phyloP scores from a whole-genome alignment of 352 stramenopile genomes.

The Phytopythium boreale region DNA sequence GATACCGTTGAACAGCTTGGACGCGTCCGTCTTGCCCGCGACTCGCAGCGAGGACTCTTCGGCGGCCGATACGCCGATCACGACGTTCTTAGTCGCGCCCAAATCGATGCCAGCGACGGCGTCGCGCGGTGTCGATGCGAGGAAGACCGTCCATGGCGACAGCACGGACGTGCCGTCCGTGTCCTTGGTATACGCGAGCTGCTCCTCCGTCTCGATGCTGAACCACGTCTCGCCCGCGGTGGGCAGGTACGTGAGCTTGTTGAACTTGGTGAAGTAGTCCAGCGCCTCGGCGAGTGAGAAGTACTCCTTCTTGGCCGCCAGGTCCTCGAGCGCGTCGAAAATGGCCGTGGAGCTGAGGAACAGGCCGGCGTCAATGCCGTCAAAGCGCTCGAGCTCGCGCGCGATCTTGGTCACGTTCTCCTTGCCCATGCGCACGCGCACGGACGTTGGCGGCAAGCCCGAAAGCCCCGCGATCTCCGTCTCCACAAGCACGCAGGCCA shows the following conservation, averaged over 20 bases:
- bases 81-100: slow-evolving; percentile 64
- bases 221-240: slow-evolving; percentile 79
- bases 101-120: slow-evolving; percentile 15
- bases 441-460: slow-evolving; percentile 50
- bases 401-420: slow-evolving; percentile 63
- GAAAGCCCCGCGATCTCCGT: slow-evolving; percentile 61
- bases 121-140: slow-evolving; percentile 51
- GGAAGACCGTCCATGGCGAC: slow-evolving; percentile 76
- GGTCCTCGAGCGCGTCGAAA: slow-evolving; percentile 58
- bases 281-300: slow-evolving; percentile 77
- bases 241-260: slow-evolving; percentile 58
- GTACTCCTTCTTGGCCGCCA: slow-evolving; percentile 61
- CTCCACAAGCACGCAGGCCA: slow-evolving; percentile 74
- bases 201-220: slow-evolving; percentile 80
- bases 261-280: slow-evolving; percentile 61
- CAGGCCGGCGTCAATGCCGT: slow-evolving; percentile 68
- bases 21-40: slow-evolving; percentile 49
- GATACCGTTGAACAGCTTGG: slow-evolving; percentile 63
- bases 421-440: slow-evolving; percentile 58
- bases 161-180: slow-evolving; percentile 60
- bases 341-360: slow-evolving; percentile 72
- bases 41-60: slow-evolving; percentile 69
- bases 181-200: slow-evolving; percentile 75
- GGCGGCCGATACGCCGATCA: slow-evolving; percentile 62
- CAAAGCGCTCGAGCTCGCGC: slow-evolving; percentile 47